A percentile compares a stretch with the other conserved stretches of the same genome.
These are phyloP conservation scores for Lichtheimia corymbifera DNA, from an alignment of 371 early-diverging fungal genomes.

Conservation along the genomic window DNA sequence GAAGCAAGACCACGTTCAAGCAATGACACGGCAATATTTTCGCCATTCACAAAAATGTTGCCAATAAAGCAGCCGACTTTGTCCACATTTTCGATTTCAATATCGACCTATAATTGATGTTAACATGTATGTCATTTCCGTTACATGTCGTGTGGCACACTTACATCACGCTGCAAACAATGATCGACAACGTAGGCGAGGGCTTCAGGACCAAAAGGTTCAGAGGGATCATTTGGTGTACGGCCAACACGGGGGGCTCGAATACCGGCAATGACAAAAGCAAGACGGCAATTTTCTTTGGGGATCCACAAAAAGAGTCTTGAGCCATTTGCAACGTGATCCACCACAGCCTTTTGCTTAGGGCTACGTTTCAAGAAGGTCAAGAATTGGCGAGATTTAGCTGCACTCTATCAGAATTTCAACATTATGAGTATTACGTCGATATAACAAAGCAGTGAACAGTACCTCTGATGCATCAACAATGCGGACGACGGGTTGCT, in stretches of 20 bases:
- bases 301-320: conserved; percentile 85
- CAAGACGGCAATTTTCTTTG: conserved; percentile 81
- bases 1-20: conserved; percentile 80
- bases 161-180: conserved; percentile 85
- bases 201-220: conserved; percentile 89
- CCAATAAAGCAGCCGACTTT: conserved; percentile 93
- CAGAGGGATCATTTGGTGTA: conserved; percentile 68
- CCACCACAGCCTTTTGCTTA: conserved; percentile 78
- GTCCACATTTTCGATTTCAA: conserved; percentile 84
- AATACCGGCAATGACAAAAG: conserved; percentile 80
- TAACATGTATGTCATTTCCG: no score
- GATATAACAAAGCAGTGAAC: neutral
- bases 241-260: conserved; percentile 77
- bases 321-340: conserved; percentile 82
- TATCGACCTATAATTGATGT: conserved; percentile 38
- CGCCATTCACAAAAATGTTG: conserved; percentile 68
- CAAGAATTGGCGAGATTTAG: conserved; percentile 85
- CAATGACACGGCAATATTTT: conserved; percentile 68
- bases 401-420: conserved; percentile 48
- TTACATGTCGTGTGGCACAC: no score
- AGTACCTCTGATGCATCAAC: conserved; percentile 69
- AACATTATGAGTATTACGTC: neutral
- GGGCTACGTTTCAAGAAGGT: conserved; percentile 82
- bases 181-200: conserved; percentile 64
- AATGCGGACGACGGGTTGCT: conserved; percentile 67